These are phyloP conservation scores for Blakeslea trispora DNA, from an alignment of 371 early-diverging fungal species.

Conservation along the genomic window DNA sequence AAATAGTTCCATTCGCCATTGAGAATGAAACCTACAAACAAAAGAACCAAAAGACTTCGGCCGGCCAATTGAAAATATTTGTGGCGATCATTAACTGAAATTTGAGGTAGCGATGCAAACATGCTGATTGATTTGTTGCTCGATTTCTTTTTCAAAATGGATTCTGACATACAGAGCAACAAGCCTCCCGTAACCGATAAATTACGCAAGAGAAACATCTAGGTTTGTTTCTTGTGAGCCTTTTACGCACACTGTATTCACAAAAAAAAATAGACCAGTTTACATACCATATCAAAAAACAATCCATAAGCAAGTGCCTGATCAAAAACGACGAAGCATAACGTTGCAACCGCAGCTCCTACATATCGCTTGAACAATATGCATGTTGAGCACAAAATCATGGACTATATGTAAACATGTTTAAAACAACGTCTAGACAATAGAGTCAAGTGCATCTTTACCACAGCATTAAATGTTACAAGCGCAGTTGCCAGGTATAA, in stretches of 20 bases:
- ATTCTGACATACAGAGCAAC: slow-evolving; percentile 81
- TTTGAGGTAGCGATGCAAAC: slow-evolving; percentile 81
- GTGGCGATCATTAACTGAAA: slow-evolving; percentile 74
- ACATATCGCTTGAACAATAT: slow-evolving; percentile 78
- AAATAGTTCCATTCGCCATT: slow-evolving; percentile 74
- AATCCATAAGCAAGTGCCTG: slow-evolving; percentile 92
- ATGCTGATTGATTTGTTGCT: slow-evolving; percentile 19
- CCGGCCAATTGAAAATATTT: slow-evolving; percentile 84
- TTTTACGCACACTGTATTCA: not conserved
- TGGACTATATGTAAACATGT: slow-evolving; percentile 42
- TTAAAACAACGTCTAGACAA: not conserved
- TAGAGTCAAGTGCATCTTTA: slow-evolving; percentile 22
- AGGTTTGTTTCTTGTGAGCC: no score
- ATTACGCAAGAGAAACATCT: slow-evolving; percentile 81
- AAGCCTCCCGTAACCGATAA: slow-evolving; percentile 88
- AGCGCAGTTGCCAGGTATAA: slow-evolving; percentile 11
- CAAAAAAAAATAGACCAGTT: not conserved
- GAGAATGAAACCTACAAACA: slow-evolving; percentile 86
- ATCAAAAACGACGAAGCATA: slow-evolving; percentile 69
- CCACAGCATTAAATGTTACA: slow-evolving; percentile 64
- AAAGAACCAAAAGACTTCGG: slow-evolving; percentile 82
- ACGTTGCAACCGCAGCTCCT: slow-evolving; percentile 71
- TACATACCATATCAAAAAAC: slow-evolving; percentile 75
- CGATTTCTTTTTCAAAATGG: slow-evolving; percentile 31
- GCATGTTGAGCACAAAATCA: slow-evolving; percentile 75